A percentile compares a stretch with the other conserved stretches of the same genome.
phyloP scores from a whole-genome alignment of 345 rosid genomes.

The Corchorus olitorius region DNA sequence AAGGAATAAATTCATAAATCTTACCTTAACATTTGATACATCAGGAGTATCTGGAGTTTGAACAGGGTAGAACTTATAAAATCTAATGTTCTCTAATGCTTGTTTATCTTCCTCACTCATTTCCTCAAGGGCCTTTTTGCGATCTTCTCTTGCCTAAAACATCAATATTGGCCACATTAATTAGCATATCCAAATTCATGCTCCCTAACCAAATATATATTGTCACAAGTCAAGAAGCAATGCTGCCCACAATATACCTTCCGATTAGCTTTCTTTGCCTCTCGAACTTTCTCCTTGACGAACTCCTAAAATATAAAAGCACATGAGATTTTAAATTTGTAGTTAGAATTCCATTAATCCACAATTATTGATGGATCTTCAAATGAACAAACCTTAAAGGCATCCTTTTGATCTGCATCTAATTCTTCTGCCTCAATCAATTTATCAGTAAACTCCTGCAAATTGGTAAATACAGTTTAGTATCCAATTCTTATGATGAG shows the following conservation, averaged over 20 bases:
- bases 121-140: conserved; percentile 73
- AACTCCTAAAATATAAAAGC: conserved; percentile 52
- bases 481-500: background rate
- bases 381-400: conserved; percentile 60
- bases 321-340: background rate
- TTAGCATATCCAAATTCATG: conserved; percentile 8
- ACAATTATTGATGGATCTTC: conserved; percentile 14
- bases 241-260: conserved; percentile 50
- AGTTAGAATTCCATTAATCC: background rate
- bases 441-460: conserved; percentile 72
- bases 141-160: conserved; percentile 80
- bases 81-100: conserved; percentile 70
- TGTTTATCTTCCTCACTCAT: conserved; percentile 75
- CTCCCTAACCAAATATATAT: conserved; percentile 11
- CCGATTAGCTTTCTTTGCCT: conserved; percentile 81
- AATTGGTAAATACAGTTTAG: conserved; percentile 23
- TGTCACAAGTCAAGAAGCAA: background rate
- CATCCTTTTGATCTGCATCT: conserved; percentile 80
- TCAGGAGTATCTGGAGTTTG: conserved; percentile 74
- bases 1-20: background rate
- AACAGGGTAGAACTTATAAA: conserved; percentile 94
- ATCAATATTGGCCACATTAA: conserved; percentile 22
- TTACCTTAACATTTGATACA: conserved; percentile 71
- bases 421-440: conserved; percentile 63
- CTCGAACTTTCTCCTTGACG: conserved; percentile 78